Percentiles rank a stretch among this genome's conserved stretches.
Conservation (phyloP, 345 rosid species). For the Salix caprea region DNA sequence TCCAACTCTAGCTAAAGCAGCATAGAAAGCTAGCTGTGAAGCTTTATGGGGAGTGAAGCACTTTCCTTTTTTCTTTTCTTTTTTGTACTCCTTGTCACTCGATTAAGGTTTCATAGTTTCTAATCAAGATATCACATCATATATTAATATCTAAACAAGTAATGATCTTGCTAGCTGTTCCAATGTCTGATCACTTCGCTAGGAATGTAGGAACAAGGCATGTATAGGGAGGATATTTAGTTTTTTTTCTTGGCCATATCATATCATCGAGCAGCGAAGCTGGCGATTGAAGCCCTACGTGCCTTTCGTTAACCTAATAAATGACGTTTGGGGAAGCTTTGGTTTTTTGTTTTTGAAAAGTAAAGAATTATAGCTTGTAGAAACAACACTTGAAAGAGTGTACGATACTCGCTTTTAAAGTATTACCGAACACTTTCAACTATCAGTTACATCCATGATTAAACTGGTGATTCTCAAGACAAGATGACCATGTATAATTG, state of each 20-base stretch:
- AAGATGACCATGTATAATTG: too few relatives aligned
- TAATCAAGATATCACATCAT: neutral
- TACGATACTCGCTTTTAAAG: too few relatives aligned
- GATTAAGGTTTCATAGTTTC: neutral
- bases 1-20: neutral
- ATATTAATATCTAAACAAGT: neutral
- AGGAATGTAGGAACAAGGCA: neutral
- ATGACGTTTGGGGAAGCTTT: neutral
- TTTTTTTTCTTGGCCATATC: too few relatives aligned
- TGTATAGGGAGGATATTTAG: too few relatives aligned
- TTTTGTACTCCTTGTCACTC: neutral
- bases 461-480: too few relatives aligned
- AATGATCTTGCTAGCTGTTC: neutral
- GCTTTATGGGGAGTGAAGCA: neutral
- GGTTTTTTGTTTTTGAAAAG: too few relatives aligned
- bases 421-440: too few relatives aligned
- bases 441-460: too few relatives aligned
- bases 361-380: too few relatives aligned
- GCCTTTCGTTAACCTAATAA: neutral
- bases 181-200: neutral
- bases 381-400: too few relatives aligned
- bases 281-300: neutral
- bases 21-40: neutral
- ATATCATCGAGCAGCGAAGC: neutral
- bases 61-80: neutral